Conservation (phyloP, 1,284 basidiomycete genomes). For the Trichosporon ovoides region DNA sequence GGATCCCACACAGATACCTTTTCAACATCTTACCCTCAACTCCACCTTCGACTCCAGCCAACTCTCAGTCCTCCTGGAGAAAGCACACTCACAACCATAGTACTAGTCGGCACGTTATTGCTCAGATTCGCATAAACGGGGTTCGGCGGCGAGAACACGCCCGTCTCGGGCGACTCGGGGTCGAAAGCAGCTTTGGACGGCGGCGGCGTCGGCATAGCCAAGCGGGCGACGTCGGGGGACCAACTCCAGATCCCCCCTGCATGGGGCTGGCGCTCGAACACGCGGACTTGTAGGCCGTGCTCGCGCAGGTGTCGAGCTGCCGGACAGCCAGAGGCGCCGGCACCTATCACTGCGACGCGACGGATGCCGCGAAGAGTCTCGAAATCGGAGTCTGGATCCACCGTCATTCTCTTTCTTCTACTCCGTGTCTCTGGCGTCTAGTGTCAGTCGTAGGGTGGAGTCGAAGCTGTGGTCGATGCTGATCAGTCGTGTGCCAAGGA, state of each 20-base stretch:
- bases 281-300: slow-evolving; percentile 48
- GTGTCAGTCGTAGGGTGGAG: too few species aligned
- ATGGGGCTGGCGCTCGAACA: slow-evolving; percentile 52
- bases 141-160: slow-evolving; percentile 48
- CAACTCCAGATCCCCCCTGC: slow-evolving; percentile 55
- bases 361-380: slow-evolving; percentile 17
- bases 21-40: too few species aligned
- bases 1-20: too few species aligned
- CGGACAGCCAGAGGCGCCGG: slow-evolving; percentile 26
- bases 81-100: slow-evolving; percentile 24
- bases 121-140: slow-evolving; percentile 51
- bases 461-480: too few species aligned
- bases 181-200: slow-evolving; percentile 49
- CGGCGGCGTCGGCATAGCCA: slow-evolving; percentile 50
- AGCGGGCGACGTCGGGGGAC: slow-evolving; percentile 48
- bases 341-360: slow-evolving; percentile 33
- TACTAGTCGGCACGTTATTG: slow-evolving; percentile 51
- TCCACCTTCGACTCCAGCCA: too few species aligned
- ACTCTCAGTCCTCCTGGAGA: too few species aligned
- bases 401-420: too few species aligned
- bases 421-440: too few species aligned
- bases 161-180: slow-evolving; percentile 32
- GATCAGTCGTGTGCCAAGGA: too few species aligned
- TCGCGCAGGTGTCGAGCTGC: slow-evolving; percentile 29
- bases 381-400: too few species aligned